A percentile compares a stretch with the other conserved stretches of the same genome.
phyloP scores from a whole-genome alignment of 116 monocot species.

The Iris pallida region DNA sequence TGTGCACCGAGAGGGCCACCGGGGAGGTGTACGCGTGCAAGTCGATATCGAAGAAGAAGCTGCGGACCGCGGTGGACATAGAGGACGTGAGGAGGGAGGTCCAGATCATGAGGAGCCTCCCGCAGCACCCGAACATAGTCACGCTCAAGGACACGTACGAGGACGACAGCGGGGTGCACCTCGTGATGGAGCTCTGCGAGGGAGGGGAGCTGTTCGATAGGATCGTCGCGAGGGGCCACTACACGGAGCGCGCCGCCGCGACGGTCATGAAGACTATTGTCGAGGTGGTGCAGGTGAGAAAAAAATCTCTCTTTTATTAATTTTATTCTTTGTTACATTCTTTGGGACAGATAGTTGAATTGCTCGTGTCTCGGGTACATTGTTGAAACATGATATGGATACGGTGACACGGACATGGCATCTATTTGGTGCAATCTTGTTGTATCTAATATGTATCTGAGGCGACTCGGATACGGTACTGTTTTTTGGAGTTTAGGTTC shows the following conservation, averaged over 20 bases:
- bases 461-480: no score
- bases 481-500: no score
- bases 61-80: slow-evolving; percentile 67
- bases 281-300: slow-evolving; percentile 73
- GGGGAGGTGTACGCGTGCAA: slow-evolving; percentile 65
- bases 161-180: slow-evolving; percentile 66
- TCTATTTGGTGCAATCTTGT: no score
- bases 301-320: background rate
- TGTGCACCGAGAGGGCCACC: slow-evolving; percentile 45
- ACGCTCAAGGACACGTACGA: slow-evolving; percentile 68
- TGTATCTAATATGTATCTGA: no score
- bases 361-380: no score
- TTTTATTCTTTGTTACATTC: no score
- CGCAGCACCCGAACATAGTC: slow-evolving; percentile 59
- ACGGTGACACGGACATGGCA: no score
- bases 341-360: no score
- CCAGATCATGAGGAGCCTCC: slow-evolving; percentile 73
- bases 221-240: slow-evolving; percentile 73
- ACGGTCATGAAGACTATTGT: slow-evolving; percentile 65
- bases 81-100: slow-evolving; percentile 84
- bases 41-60: slow-evolving; percentile 91
- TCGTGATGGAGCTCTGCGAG: slow-evolving; percentile 89
- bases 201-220: slow-evolving; percentile 87
- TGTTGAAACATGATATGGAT: no score
- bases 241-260: slow-evolving; percentile 72